These are phyloP conservation scores for Xerocomellus intermedius DNA, from an alignment of 768 basidiomycete genomes.

Conservation along the genomic window DNA sequence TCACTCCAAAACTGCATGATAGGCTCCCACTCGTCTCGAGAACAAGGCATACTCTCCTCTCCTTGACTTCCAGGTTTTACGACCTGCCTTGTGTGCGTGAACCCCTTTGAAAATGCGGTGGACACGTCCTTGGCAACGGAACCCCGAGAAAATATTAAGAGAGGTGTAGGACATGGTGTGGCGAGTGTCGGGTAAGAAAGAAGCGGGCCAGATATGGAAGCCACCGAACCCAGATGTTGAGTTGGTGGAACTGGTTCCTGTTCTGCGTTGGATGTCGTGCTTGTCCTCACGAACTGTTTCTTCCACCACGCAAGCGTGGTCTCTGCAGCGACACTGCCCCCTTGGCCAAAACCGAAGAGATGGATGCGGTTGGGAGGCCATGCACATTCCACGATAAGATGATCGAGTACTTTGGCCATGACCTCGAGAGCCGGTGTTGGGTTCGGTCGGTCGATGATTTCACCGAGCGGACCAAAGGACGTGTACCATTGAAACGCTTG, in stretches of 20 bases:
- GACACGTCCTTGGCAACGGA: constrained; percentile 47
- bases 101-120: constrained; percentile 61
- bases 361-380: constrained; percentile 78
- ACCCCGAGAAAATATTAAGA: constrained; percentile 57
- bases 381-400: constrained; percentile 56
- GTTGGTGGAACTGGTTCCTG: constrained; percentile 4
- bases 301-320: constrained; percentile 59
- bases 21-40: constrained; percentile 75
- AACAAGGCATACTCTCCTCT: constrained; percentile 69
- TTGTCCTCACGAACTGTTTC: constrained; percentile 20
- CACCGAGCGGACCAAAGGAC: constrained; percentile 79
- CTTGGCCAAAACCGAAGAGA: constrained; percentile 86
- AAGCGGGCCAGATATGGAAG: constrained; percentile 69
- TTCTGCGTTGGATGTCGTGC: constrained; percentile 6
- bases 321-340: constrained; percentile 76
- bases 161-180: constrained; percentile 53
- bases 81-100: constrained; percentile 46
- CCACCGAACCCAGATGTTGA: constrained; percentile 60
- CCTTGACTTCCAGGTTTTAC: constrained; percentile 34
- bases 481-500: constrained; percentile 84
- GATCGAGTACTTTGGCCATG: constrained; percentile 48
- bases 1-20: constrained; percentile 90
- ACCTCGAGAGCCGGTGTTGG: constrained; percentile 66
- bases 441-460: constrained; percentile 65
- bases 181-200: constrained; percentile 73